A percentile compares a stretch with the other conserved stretches of the same genome.
phyloP scores from a whole-genome alignment of 441 rosid species.

The Corymbia citriodora region DNA sequence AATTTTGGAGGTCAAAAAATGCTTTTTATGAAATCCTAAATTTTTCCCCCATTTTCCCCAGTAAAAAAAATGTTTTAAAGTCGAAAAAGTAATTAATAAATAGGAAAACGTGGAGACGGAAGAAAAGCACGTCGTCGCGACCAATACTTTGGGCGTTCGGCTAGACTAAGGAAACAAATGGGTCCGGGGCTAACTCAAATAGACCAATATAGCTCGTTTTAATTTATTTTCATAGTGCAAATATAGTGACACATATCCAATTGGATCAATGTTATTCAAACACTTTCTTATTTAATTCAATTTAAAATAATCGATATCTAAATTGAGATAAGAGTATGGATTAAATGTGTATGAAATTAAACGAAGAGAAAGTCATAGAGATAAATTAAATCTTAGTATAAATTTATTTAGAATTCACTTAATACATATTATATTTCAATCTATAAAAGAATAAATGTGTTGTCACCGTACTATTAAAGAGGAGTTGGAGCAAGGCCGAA shows the following conservation, averaged over 20 bases:
- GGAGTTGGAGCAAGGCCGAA: too few species aligned
- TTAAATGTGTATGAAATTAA: rapidly evolving
- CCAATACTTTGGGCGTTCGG: not conserved
- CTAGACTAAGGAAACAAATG: rapidly evolving
- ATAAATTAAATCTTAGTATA: too few species aligned
- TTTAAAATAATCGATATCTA: rapidly evolving
- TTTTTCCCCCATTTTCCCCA: not conserved
- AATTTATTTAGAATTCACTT: rapidly evolving
- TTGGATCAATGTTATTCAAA: too few species aligned
- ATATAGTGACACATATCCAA: too few species aligned
- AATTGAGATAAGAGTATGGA: rapidly evolving
- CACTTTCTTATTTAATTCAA: too few species aligned
- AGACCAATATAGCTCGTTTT: rapidly evolving
- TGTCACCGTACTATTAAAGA: rapidly evolving
- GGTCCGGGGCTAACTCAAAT: rapidly evolving
- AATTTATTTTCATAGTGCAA: too few species aligned
- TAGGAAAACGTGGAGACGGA: not conserved
- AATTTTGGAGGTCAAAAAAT: not conserved
- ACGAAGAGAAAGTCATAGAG: rapidly evolving
- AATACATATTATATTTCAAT: rapidly evolving
- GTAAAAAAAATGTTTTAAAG: not conserved
- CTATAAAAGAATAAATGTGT: too few species aligned
- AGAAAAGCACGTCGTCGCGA: not conserved
- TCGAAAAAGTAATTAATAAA: not conserved
- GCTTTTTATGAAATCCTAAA: not conserved